A percentile compares a stretch with the other conserved stretches of the same genome.
phyloP scores from a whole-genome alignment of 352 stramenopile species.

The Globisporangium emineosum region DNA sequence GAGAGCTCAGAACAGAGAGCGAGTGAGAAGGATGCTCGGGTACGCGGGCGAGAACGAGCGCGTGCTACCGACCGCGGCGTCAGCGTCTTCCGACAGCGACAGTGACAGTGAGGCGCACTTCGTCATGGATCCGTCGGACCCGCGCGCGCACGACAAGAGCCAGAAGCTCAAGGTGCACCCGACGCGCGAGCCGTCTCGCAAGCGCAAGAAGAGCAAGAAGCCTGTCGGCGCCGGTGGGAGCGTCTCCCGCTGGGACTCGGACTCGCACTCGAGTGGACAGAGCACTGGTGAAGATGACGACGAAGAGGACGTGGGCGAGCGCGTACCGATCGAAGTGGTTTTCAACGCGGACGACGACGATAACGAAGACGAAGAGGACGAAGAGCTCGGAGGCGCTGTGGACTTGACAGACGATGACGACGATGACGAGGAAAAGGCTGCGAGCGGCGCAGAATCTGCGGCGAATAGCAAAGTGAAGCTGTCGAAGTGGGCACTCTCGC shows the following conservation, averaged over 20 bases:
- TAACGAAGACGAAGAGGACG: constrained; percentile 18
- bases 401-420: constrained; percentile 19
- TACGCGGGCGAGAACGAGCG: constrained; percentile 30
- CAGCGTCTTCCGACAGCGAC: constrained; percentile 28
- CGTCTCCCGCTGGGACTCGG: constrained; percentile 61
- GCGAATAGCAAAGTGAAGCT: constrained; percentile 34
- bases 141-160: constrained; percentile 50
- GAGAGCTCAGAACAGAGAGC: neutral
- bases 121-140: constrained; percentile 78
- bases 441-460: neutral
- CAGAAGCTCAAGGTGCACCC: constrained; percentile 29
- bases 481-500: constrained; percentile 66
- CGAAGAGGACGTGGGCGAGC: constrained; percentile 46
- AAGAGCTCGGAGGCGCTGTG: constrained; percentile 23
- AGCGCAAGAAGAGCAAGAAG: constrained; percentile 23
- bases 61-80: constrained; percentile 30
- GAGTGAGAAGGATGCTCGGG: constrained; percentile 21
- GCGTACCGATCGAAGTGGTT: constrained; percentile 23
- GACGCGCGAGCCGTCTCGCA: constrained; percentile 17
- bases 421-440: constrained; percentile 10
- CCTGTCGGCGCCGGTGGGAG: constrained; percentile 2
- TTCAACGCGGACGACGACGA: constrained; percentile 20
- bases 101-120: constrained; percentile 46
- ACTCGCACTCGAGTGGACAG: constrained; percentile 28
- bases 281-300: constrained; percentile 12